Evolutionary conservation across 306 rosid genomes (phyloP).

Genomic region (Vigna trinervia): DNA sequence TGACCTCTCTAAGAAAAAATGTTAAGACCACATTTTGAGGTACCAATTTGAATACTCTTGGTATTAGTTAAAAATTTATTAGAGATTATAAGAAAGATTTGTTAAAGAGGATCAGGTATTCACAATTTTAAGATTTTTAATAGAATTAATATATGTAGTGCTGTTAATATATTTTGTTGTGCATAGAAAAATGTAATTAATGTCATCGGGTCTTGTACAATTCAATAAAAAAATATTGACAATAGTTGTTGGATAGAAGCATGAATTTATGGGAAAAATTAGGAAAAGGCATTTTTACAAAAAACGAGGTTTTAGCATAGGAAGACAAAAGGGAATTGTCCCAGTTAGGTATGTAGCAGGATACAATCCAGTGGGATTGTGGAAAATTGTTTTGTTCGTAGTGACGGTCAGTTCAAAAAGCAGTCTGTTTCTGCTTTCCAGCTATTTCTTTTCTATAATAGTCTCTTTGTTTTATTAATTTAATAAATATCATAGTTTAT

Average conservation of each 20-base stretch:
- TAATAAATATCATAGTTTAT: no score
- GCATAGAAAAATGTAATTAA: not conserved
- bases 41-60: no score
- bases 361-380: not conserved
- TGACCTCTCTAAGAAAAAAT: no score
- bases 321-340: not conserved
- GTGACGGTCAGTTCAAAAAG: constrained; percentile 38
- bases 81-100: no score
- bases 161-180: not conserved
- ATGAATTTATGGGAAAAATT: constrained; percentile 30
- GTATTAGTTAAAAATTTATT: no score
- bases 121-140: no score
- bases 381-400: constrained; percentile 13
- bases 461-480: no score
- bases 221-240: not conserved
- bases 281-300: constrained; percentile 31
- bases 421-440: constrained; percentile 44
- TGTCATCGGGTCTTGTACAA: constrained; percentile 17
- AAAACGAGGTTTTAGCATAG: constrained; percentile 38
- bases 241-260: constrained; percentile 3
- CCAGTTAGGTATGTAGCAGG: not conserved
- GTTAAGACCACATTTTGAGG: no score
- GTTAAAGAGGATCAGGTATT: no score
- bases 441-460: constrained; percentile 14
- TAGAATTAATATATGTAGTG: no score